Evolutionary conservation across 352 stramenopile genomes (phyloP), one percentile per base, ranked within the genome.

Genomic region (Phytophthora crassamura): DNA sequence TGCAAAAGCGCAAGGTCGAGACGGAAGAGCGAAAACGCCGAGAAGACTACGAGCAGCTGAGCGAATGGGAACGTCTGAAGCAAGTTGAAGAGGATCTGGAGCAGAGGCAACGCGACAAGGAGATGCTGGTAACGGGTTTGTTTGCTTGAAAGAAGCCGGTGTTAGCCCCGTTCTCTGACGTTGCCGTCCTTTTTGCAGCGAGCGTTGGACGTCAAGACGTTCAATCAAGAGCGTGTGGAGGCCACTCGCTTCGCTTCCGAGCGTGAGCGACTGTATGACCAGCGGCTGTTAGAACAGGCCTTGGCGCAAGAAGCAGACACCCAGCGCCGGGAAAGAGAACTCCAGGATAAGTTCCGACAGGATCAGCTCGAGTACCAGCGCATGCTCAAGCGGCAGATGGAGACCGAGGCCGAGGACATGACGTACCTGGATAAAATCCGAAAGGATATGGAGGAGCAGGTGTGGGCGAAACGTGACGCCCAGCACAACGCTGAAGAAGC

Each of bases 361-460:
- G 86, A 93, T 49, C 82, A 93, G 42, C 73, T 92, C 12, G 82
- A 87, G 54, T 92, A 91, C 60, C 86, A 94, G 61, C 54, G 50
- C 9, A 91, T 91, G 80, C 63, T 94, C 7, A 76, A 82, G 18
- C 73, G 78, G 34, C 86, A 94, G 72, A 91, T 93, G 80, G 82
- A 87, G 36, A 77, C 75, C 10, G 80, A 93, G 34, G 83, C 79
- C 7, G 82, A 92, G 58, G 84, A 94, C 40, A 62, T 78, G 35
- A 86, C 82, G 25, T 71, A 81, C 18, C 42, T 91, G 41, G 84
- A 92, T 55, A 80, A 83, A 20, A 85, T 94, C 47, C 84, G 86
- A 15, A 82, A 89, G 33, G 79, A 92, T n/a, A 92, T 93, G 84
- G 86, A 94, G 51, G 70, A 89, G 18, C 54, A 86, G 22, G 84